Conservation (phyloP, 148 eudicot genomes). For the Rhododendron molle region DNA sequence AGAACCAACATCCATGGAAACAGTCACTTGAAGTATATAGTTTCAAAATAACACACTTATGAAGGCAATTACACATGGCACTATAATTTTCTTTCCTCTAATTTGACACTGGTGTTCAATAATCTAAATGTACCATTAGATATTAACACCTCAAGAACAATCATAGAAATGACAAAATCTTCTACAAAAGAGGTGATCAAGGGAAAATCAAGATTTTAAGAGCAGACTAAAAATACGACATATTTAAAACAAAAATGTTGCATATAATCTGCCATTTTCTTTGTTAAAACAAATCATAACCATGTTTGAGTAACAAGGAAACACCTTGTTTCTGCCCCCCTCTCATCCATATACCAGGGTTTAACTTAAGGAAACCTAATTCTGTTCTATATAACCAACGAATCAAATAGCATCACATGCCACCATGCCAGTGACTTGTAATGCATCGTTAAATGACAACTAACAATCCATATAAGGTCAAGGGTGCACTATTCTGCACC, state of each 20-base stretch:
- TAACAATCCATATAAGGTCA: neutral
- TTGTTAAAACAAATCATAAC: neutral
- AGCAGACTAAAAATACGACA: neutral
- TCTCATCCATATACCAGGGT: neutral
- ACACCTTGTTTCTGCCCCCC: neutral
- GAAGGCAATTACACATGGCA: neutral
- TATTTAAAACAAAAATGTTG: neutral
- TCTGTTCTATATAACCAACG: neutral
- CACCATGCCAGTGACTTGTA: neutral
- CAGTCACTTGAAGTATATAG: neutral
- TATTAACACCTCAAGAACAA: neutral
- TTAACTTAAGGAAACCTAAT: neutral
- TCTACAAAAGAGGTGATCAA: neutral
- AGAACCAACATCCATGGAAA: neutral
- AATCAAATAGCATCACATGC: neutral
- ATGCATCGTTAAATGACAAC: neutral
- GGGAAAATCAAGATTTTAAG: neutral
- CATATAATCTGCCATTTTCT: neutral
- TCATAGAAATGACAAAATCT: neutral
- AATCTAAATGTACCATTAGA: neutral
- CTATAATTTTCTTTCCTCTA: neutral
- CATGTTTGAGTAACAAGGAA: neutral
- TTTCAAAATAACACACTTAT: neutral
- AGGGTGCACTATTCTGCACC: neutral
- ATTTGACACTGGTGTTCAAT: neutral